These are phyloP conservation scores for Dioscorea dumetorum DNA, from an alignment of 106 monocot genomes.

Conservation along the genomic window DNA sequence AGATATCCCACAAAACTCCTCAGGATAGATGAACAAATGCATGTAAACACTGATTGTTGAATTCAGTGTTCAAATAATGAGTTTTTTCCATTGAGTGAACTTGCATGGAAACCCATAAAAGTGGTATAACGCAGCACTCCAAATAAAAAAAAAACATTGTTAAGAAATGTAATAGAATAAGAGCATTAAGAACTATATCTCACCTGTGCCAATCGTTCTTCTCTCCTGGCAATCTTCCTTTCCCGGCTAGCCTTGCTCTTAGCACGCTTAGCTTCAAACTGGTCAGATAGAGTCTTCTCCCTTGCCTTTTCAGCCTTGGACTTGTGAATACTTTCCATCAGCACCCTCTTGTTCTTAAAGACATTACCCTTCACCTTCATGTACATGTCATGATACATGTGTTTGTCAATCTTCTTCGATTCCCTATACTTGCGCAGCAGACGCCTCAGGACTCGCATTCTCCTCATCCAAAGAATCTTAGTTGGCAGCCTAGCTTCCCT, in stretches of 20 bases:
- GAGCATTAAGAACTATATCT: neutral
- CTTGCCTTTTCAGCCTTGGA: conserved; percentile 50
- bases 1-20: too few species aligned
- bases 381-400: conserved; percentile 55
- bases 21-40: too few species aligned
- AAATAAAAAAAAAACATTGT: too few species aligned
- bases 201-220: conserved; percentile 36
- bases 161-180: too few species aligned
- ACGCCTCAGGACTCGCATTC: conserved; percentile 41
- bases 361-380: conserved; percentile 54
- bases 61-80: too few species aligned
- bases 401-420: conserved; percentile 49
- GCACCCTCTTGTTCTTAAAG: conserved; percentile 48
- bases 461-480: conserved; percentile 47
- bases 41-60: too few species aligned
- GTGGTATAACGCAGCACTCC: too few species aligned
- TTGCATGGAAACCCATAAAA: too few species aligned
- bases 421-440: conserved; percentile 37
- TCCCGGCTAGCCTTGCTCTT: conserved; percentile 57
- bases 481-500: conserved; percentile 49
- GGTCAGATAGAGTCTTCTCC: conserved; percentile 44
- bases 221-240: conserved; percentile 46
- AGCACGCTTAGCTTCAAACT: conserved; percentile 41
- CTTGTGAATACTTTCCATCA: conserved; percentile 57
- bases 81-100: too few species aligned